Base-by-base conservation (phyloP, 2,329 filamentous ascomycete species). In the Chaetomium sp. region DNA sequence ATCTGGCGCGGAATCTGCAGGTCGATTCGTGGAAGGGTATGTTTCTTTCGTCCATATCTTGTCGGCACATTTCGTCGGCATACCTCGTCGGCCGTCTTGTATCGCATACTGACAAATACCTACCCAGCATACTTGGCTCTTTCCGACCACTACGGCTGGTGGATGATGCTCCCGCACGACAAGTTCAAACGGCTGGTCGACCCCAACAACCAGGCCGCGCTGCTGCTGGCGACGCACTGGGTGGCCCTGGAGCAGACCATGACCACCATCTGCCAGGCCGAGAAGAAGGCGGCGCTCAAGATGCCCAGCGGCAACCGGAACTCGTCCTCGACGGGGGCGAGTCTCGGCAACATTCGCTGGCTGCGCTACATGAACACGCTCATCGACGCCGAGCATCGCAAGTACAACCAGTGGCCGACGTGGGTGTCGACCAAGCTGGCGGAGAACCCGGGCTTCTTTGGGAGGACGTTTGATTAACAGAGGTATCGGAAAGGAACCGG, bases 141-240 rank as follows among this genome's bases (percentile, higher is more conserved):
- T 52, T 71, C 71, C 43, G 68, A 71, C 53, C 77, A 80, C 61
- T 81, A 79, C 64, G 71, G 65, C 4, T 82, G 79, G 79, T 82
- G 79, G 79, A 81, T 81, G 72, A 72, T 78, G 65, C 71, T 82
- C 6, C 75, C 78, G 7, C 79, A 82, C 60, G 70, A 72, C 38
- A 69, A 73, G 48, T 82, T 82, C 65, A 74, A 77, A 59, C 69
- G 70, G 49, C 66, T 82, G 52, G 72, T 81, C 59, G 74, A 80
- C 64, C 68, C 73, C 34, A 60, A 62, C 34, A 76, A 75, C 62
- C 77, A 77, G 62, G 69, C 73, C 12, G 72, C 75, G 55, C 54
- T 76, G 42, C 67, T 82, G 35, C 69, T 82, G 43, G 75, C 75
- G 37, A 62, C 78, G 50, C 79, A 82, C 67, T 82, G 79, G 78